phyloP scores from a whole-genome alignment of 805 yeast species.

The Hanseniaspora meyeri region DNA sequence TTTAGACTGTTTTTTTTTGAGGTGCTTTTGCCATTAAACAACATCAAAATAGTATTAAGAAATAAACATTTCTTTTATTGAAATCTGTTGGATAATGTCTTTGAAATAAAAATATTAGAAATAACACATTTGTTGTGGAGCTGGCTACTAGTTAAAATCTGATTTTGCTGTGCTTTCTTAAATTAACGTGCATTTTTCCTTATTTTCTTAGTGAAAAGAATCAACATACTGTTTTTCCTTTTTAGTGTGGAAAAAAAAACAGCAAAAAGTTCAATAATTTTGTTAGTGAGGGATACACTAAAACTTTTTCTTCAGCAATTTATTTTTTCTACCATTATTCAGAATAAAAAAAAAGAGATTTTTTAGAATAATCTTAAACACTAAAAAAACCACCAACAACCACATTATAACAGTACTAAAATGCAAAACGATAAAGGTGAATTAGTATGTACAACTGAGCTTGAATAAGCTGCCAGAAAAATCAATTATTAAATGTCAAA shows the following conservation, averaged over 20 bases:
- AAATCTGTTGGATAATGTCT: no score
- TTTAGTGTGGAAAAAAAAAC: neutral
- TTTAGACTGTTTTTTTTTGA: neutral
- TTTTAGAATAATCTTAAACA: slow-evolving; percentile 21
- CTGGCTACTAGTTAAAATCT: neutral
- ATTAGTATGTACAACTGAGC: slow-evolving; percentile 63
- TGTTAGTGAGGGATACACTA: neutral
- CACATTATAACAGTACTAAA: slow-evolving; percentile 30
- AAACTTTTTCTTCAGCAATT: no score
- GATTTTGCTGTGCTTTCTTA: neutral
- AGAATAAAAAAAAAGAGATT: neutral
- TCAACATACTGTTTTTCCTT: neutral
- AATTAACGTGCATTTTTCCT: neutral
- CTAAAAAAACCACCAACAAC: slow-evolving; percentile 5
- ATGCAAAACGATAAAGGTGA: slow-evolving; percentile 99
- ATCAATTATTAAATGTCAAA: neutral
- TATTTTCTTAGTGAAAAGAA: neutral
- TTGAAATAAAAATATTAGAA: no score
- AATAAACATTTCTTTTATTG: no score
- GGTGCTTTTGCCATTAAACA: neutral
- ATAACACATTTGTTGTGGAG: no score
- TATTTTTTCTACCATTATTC: no score
- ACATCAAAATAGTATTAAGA: no score
- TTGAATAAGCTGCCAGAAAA: neutral
- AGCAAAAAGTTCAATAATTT: no score